phyloP scores from a whole-genome alignment of 1,139 yeast genomes.

The Taphrina sp. region DNA sequence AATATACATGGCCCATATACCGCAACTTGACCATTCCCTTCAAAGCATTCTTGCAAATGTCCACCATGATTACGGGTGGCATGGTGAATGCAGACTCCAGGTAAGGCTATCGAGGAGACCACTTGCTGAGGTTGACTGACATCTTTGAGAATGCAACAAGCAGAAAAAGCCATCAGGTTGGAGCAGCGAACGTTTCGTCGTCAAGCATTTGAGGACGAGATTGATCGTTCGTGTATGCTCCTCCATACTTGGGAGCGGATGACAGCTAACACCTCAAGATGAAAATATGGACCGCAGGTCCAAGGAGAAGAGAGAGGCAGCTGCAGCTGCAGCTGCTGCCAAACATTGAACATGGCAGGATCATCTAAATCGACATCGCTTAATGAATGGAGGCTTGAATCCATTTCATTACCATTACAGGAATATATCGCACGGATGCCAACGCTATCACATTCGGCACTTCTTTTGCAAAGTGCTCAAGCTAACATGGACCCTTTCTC shows the following conservation, averaged over 20 bases:
- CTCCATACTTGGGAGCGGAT: too few species aligned
- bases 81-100: conserved; percentile 27
- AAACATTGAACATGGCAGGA: too few species aligned
- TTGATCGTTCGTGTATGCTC: conserved; percentile 12
- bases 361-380: too few species aligned
- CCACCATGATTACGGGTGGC: conserved; percentile 27
- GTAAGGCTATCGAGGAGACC: neutral
- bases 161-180: conserved; percentile 23
- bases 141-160: conserved; percentile 27
- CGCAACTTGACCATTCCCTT: conserved; percentile 28
- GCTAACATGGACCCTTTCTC: too few species aligned
- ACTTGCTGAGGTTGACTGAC: too few species aligned
- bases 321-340: neutral
- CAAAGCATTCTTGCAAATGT: conserved; percentile 25
- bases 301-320: conserved; percentile 2
- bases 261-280: too few species aligned
- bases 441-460: too few species aligned
- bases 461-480: too few species aligned
- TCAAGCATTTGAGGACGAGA: conserved; percentile 30
- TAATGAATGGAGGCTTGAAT: too few species aligned
- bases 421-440: too few species aligned
- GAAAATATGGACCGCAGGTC: conserved; percentile 23
- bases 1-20: conserved; percentile 28
- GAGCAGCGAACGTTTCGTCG: conserved; percentile 21
- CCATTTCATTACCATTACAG: too few species aligned